Evolutionary conservation across 1,284 basidiomycete species (phyloP), one percentile per base, ranked within the genome.

Genomic region (Puccinia triticina): DNA sequence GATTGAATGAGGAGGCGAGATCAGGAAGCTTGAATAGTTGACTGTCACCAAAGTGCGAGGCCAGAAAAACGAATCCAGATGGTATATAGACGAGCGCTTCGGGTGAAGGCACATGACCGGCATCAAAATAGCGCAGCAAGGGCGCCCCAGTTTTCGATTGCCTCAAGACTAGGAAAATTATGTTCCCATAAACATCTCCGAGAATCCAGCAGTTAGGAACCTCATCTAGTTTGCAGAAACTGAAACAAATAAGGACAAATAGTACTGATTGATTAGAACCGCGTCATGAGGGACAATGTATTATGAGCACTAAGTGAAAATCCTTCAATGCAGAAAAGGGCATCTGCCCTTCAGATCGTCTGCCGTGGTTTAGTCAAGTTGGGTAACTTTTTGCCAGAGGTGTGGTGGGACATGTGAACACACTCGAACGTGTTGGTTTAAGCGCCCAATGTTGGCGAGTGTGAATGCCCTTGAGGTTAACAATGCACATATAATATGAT

Each of bases 11-110:
- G 16, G 34, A 40, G 43, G 23, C 55, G 8, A 61, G 18, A 37
- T 29, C 23, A 40, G 61, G 46, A 26, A 79, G 23, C 59, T 59
- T 72, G 29, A 81, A 64, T 12, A 81, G 59, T 74, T 81, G 78
- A 64, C 53, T 59, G 29, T 81, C 78, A 29, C 78, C 78, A 43
- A 61, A 81, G 43, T 81, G 78, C n/a, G 78, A 81, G 34, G 78
- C 78, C 11, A 81, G 71, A 74, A 71, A 81, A 26, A 81, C 43
- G 29, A 43, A 64, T 46, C 43, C 23, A 61, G 40, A 16, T n/a
- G 78, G 26, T 37, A 81, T 72, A 40, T 72, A 73, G 46, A 81
- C 78, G 21, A 81, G 55, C 32, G 67, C 69, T 61, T 81, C 78
- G 34, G 78, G 69, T 29, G 78, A 81, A 8, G 78, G 67, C 18